Percentiles rank a stretch among this genome's conserved stretches.
These are phyloP conservation scores for Oryza officinalis DNA, from an alignment of 176 grass and related monocot genomes.

Conservation along the genomic window DNA sequence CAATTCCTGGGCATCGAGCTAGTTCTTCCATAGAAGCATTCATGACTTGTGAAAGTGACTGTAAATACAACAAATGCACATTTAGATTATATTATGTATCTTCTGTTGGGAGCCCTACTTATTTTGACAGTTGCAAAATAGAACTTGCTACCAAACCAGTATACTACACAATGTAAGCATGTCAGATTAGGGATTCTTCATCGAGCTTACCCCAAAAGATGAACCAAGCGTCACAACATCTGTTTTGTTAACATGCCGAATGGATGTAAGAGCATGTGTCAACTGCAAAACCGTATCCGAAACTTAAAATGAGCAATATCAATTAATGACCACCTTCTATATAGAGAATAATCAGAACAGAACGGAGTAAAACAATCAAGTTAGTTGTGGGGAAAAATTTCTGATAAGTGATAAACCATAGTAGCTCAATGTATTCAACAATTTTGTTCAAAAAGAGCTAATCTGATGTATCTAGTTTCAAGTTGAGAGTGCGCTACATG, in stretches of 20 bases:
- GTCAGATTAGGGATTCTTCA: not conserved
- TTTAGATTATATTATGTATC: constrained; percentile 15
- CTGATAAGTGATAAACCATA: not conserved
- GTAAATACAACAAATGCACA: constrained; percentile 20
- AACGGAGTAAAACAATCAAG: not conserved
- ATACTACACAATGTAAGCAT: constrained; percentile 14
- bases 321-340: not conserved
- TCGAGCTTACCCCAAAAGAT: constrained; percentile 82
- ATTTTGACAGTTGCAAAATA: not conserved
- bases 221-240: constrained; percentile 93
- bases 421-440: not conserved
- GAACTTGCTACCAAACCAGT: not conserved
- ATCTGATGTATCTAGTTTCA: not conserved
- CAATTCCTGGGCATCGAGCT: constrained; percentile 87
- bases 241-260: constrained; percentile 89
- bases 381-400: not conserved
- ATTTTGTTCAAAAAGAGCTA: not conserved
- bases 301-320: constrained; percentile 19
- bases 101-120: not conserved
- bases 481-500: not conserved
- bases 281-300: constrained; percentile 63
- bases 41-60: constrained; percentile 97
- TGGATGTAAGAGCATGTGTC: constrained; percentile 74
- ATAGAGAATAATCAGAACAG: not conserved
- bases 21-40: constrained; percentile 97